Evolutionary conservation across 352 stramenopile species (phyloP), one percentile per base, ranked within the genome.

Genomic region (Elongisporangium senticosum): DNA sequence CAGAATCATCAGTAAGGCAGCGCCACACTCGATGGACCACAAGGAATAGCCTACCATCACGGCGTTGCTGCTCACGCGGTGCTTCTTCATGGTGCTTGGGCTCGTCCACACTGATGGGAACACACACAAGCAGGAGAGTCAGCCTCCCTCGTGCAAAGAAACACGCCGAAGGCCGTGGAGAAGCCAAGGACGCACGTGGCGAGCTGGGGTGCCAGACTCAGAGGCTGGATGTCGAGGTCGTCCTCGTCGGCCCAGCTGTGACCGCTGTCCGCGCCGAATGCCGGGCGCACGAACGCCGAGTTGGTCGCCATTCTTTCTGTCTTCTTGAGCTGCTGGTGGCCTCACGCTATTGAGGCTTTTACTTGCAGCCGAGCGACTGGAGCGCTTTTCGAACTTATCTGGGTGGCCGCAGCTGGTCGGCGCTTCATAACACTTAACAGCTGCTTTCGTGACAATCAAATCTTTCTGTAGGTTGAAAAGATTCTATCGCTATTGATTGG

Each of bases 221-320:
- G 63, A 10, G 75, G 76, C 65, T 74, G 67, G 22, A 75, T 55
- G 58, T 92, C 82, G 33, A 72, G 55, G 56, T 90, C 82, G 55
- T 94, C 84, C 51, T 93, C 84, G 52, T 94, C 84, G 53, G 84
- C 84, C 84, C 84, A 94, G 70, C 64, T 85, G 39, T 68, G 77
- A 54, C 71, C 70, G 63, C 66, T 75, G 47, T 69, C 58, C 13
- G 33, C 33, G 33, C 33, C 33, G 11, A 43, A 43, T 6, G 33
- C 10, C 33, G 33, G 33, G 58, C 69, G 61, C 40, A 67, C 71
- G 61, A 88, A 88, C 49, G 69, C 55, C 61, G 78, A 54, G 56
- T 87, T 85, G 65, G 83, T 76, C 62, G 81, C 77, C 75, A 87
- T 87, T 7, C 49, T 59, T 64, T 40, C 40, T 51, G 37, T 15